phyloP scores from a whole-genome alignment of 495 filamentous ascomycete genomes.

The Bacidia rubella region DNA sequence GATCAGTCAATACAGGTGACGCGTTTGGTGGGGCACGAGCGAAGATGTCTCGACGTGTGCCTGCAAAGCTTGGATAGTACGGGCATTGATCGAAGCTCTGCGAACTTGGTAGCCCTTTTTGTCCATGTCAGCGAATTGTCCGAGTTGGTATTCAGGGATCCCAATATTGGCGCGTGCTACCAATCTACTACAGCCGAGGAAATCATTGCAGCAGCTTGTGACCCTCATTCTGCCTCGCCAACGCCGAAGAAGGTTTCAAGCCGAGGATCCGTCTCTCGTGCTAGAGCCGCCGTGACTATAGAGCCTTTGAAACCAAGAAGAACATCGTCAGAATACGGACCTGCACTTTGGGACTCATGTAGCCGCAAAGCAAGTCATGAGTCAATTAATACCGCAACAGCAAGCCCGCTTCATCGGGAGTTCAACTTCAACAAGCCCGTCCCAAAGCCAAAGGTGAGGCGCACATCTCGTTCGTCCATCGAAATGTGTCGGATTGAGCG shows the following conservation, averaged over 20 bases:
- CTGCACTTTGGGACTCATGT: neutral
- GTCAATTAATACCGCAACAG: neutral
- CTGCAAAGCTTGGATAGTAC: constrained; percentile 3
- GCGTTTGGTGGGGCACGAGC: constrained; percentile 11
- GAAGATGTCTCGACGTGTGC: constrained; percentile 7
- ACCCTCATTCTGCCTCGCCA: neutral
- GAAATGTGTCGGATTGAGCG: constrained; percentile 13
- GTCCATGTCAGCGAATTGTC: constrained; percentile 3
- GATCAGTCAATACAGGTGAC: constrained; percentile 7
- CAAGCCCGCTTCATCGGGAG: neutral
- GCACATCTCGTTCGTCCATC: constrained; percentile 1
- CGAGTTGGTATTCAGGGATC: constrained; percentile 5
- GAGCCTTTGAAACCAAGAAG: constrained; percentile 10
- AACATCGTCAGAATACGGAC: neutral
- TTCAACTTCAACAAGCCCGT: constrained; percentile 1
- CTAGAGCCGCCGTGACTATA: constrained; percentile 9
- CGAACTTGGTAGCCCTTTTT: constrained; percentile 6
- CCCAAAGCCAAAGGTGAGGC: neutral
- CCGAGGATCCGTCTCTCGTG: constrained; percentile 13
- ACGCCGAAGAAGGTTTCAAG: constrained; percentile 2
- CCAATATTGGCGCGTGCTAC: constrained; percentile 10
- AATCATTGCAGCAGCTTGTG: constrained; percentile 11
- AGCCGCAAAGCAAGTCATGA: neutral
- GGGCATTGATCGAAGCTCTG: constrained; percentile 1
- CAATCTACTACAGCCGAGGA: constrained; percentile 7